Base-by-base conservation (phyloP, 2,329 filamentous ascomycete species). In the Fusarium sp. region DNA sequence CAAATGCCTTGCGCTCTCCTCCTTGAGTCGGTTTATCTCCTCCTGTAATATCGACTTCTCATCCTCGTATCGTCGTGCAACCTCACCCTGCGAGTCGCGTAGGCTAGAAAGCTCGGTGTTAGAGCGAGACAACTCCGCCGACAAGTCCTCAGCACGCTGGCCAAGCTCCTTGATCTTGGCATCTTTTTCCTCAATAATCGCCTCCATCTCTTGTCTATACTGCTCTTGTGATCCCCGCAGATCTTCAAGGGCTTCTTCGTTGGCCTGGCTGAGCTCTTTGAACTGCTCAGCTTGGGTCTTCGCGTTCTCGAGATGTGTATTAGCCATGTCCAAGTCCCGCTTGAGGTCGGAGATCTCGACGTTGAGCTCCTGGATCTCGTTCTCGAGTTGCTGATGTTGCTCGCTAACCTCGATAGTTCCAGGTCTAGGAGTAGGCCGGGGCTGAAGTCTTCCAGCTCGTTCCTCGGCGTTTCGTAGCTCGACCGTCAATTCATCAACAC, bases 391-490 rank as follows among this genome's bases (percentile, higher is more conserved):
- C 45, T 87, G 84, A 17, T 86, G 84, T 4, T 85, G 82, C 18
- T 87, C 82, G 6, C 78, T 78, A 41, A 82, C 77, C 32, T 85
- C 75, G 38, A 78, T 75, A 46, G 82, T 78, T 26, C 84, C 85
- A 7, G 87, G 83, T 69, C 91, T 85, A 3, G 91, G 86, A 2
- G 90, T 93, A 7, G 92, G 91, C 61, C 92, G 89, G n/a, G 93
- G 92, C 72, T 96, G 93, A 60, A 98, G 85, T 33, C 94, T 89
- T 73, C 93, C 91, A 9, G 93, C 87, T 54, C 94, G 92, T 80
- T 98, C 96, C 79, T 98, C 94, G 0, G 95, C 94, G 76, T 92
- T 94, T 74, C 92, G 92, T 30, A 98, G 85, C 78, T 98, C 94
- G 61, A 97, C 92, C 30, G 91, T 92, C 59, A 99, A 84, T 82